Base-by-base conservation (phyloP, 2,329 filamentous ascomycete species). In the Hymenoscyphus repandus region DNA sequence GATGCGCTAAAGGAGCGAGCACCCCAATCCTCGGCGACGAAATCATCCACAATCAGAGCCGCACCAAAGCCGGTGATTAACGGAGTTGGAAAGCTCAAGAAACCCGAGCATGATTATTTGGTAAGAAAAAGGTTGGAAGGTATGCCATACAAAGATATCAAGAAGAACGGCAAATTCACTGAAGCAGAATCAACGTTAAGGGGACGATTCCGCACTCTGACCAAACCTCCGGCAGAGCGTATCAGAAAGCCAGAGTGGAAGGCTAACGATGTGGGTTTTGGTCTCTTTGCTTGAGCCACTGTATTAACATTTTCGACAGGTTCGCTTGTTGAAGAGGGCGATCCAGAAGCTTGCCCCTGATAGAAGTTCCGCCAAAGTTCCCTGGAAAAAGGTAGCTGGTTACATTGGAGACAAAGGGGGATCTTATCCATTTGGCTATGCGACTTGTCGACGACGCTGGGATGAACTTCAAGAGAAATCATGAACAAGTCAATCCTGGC, bases 111-210 rank as follows among this genome's bases (percentile, higher is more conserved):
- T 58, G 64, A 71, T 2, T 75, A 74, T 38, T 71, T 88, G 1
- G 64, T 86, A 13, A 62, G 72, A n/a, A 71, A 74, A 20, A 82
- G 80, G 64, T 61, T 66, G 6, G 65, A 70, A 1, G 83, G 83
- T 2, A 70, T 79, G 69, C 80, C 83, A 0, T 90, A 88, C 68
- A 77, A 75, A 48, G 74, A 85, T 52, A 88, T 89, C 60, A 76
- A 76, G 34, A 59, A 63, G 6, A 61, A 69, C 15, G 79, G 82
- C 12, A 68, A 72, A 1, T 84, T 84, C 56, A 67, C 54, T 18
- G 83, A 87, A 59, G 82, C 84, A 1, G 85, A 88, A 67, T 86
- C 85, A 10, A 90, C 87, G 0, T 72, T 91, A 34, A 76, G 87
- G 12, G 87, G 87, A 0, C 76, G 85, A 0, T 82, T 78, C 58